Evolutionary conservation across 2,329 filamentous ascomycete genomes (phyloP).

Genomic region (Fusarium xylarioides): DNA sequence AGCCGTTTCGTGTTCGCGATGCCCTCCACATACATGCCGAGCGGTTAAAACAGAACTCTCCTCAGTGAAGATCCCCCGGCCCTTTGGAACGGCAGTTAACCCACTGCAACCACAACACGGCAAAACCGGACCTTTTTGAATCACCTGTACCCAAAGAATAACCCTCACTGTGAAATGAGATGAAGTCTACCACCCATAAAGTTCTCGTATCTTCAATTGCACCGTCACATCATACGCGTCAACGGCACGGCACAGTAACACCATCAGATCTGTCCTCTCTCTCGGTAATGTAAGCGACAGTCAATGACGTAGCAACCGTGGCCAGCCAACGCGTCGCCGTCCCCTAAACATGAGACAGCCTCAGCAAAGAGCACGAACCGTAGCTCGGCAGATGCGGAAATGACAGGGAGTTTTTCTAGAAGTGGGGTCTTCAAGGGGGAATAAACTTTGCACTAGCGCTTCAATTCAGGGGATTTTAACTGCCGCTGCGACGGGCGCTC

Average conservation of each 20-base stretch:
- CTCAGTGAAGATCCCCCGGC: not conserved
- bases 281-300: not conserved
- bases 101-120: not conserved
- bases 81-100: not conserved
- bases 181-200: not conserved
- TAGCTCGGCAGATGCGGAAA: constrained; percentile 7
- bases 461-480: constrained; percentile 4
- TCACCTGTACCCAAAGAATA: not conserved
- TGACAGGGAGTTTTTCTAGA: constrained; percentile 10
- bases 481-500: constrained; percentile 10
- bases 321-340: not conserved
- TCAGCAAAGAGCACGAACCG: not conserved
- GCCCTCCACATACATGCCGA: not conserved
- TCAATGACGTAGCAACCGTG: not conserved
- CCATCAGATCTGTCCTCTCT: not conserved
- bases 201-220: not conserved
- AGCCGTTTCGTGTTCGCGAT: not conserved
- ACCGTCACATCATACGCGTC: not conserved
- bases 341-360: not conserved
- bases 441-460: constrained; percentile 16
- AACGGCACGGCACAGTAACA: not conserved
- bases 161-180: not conserved
- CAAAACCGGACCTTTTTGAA: not conserved
- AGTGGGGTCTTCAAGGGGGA: not conserved
- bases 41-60: not conserved